Base-by-base conservation (phyloP, 768 basidiomycete genomes). In the Russula griseocarnosa region DNA sequence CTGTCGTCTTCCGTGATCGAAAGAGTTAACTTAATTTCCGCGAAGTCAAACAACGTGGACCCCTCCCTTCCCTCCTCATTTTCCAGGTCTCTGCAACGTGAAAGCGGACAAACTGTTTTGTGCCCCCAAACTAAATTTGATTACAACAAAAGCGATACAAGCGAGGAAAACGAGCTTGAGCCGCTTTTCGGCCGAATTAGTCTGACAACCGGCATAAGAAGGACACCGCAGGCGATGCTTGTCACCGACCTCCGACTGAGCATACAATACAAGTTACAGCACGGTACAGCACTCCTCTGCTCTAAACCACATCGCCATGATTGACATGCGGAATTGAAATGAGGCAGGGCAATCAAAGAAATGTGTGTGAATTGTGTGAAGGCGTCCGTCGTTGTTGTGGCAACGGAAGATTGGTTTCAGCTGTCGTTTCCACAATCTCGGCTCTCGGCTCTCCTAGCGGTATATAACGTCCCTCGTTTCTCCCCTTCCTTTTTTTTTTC, bases 401-500 rank as follows among this genome's bases (percentile, higher is more conserved):
- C 53, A 65, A 65, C 63, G 52, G 50, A 30, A 26, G n/a, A n/a
- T 6, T 26, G 13, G 14, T 40, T 11, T n/a, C 44, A n/a, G n/a
- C n/a, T n/a, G n/a, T n/a, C n/a, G 42, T 38, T 51, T 51, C 58
- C 55, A 16, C 38, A 42, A 28, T 24, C 40, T 55, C 18, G 58
- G 44, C 30, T 24, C 40, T 55, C 18, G 58, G 44, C 30, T 11
- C 16, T 40, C 30, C 22, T 1, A 3, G n/a, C 1, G 60, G 34
- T 63, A 58, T 62, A 50, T 51, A 67, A 50, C 13, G 49, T 9
- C 7, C 24, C 58, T 24, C 24, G 22, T 55, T 61, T 28, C 24
- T 6, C 11, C 32, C 62, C 57, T 42, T 18, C 26, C 3, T 1
- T 13, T 26, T 5, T 5, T 18, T 66, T 63, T 65, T 69, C 69